These are phyloP conservation scores for Podospora tetraspora DNA, from an alignment of 495 filamentous ascomycete species.

Conservation along the genomic window DNA sequence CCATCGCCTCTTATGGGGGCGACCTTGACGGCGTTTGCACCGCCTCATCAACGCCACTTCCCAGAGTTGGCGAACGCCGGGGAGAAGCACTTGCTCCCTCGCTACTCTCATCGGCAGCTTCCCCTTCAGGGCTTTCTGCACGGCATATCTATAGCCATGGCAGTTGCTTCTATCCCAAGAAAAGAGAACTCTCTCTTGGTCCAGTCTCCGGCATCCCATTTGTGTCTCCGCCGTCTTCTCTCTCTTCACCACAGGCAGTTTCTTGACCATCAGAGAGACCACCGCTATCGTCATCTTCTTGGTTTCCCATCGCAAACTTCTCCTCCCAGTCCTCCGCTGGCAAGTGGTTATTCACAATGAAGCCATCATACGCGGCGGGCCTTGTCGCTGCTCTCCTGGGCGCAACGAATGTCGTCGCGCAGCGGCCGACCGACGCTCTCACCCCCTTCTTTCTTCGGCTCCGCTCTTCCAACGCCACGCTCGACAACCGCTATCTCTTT, in stretches of 20 bases:
- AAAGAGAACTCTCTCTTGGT: background rate
- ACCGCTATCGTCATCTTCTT: background rate
- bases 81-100: background rate
- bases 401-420: conserved; percentile 30
- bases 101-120: background rate
- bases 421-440: conserved; percentile 14
- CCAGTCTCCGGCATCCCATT: background rate
- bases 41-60: background rate
- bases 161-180: background rate
- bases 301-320: background rate
- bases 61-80: background rate
- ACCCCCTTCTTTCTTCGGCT: conserved; percentile 33
- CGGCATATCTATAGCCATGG: background rate
- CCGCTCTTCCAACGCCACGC: conserved; percentile 25
- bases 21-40: background rate
- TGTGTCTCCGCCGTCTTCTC: background rate
- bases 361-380: background rate
- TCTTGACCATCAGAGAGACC: background rate
- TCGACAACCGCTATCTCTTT: conserved; percentile 35
- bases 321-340: background rate
- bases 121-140: background rate
- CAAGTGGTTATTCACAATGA: background rate
- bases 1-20: background rate
- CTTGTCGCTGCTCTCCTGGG: conserved; percentile 2
- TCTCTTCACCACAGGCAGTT: background rate